Evolutionary conservation across 257 asterid species (phyloP).

Genomic region (Orobanche coerulescens): DNA sequence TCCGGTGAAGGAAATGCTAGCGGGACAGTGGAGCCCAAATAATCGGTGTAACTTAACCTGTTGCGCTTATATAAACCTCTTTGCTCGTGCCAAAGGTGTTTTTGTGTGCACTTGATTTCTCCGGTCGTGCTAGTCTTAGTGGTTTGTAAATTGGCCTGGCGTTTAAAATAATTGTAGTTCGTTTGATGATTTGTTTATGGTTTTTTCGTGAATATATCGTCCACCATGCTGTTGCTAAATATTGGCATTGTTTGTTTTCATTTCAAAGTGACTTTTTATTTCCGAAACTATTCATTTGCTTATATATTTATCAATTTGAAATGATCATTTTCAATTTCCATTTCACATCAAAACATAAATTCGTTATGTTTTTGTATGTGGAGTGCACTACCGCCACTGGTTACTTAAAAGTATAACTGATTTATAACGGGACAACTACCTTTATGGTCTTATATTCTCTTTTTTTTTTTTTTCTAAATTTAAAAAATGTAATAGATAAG

Average conservation of each 20-base stretch:
- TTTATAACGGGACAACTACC: too few relatives aligned
- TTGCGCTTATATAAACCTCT: not conserved
- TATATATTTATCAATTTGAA: too few relatives aligned
- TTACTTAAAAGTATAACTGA: too few relatives aligned
- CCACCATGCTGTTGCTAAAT: not conserved
- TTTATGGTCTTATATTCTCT: too few relatives aligned
- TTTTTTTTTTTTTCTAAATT: too few relatives aligned
- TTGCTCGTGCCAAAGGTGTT: slow-evolving; percentile 8
- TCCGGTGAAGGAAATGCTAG: slow-evolving; percentile 80
- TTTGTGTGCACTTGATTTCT: too few relatives aligned
- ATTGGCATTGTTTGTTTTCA: too few relatives aligned
- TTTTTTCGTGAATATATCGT: not conserved
- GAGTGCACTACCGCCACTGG: too few relatives aligned
- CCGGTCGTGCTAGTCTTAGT: not conserved
- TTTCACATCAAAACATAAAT: too few relatives aligned
- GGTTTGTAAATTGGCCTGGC: not conserved
- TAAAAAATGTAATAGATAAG: too few relatives aligned
- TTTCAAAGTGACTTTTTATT: not conserved
- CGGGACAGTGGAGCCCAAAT: slow-evolving; percentile 66
- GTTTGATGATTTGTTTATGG: not conserved
- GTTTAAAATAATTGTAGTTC: not conserved
- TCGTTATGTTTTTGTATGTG: too few relatives aligned
- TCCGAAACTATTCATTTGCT: not conserved
- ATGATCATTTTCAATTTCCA: too few relatives aligned
- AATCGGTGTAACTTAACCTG: slow-evolving; percentile 32